Conservation (phyloP, 768 basidiomycete species). For the Baorangia bicolor region DNA sequence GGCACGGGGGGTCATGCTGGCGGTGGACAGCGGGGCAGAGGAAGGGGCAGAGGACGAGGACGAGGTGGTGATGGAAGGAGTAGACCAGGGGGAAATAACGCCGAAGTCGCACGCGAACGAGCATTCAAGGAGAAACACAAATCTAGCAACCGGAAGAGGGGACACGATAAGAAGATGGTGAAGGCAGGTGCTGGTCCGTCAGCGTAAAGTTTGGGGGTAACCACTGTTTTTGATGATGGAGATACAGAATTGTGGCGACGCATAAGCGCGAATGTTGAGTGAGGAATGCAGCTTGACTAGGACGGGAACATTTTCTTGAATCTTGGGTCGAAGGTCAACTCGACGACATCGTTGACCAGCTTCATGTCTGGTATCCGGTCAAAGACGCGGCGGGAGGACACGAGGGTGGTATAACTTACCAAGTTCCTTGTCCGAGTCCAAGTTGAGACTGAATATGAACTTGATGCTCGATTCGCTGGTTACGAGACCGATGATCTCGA, state of each 20-base stretch:
- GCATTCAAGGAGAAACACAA: conserved; percentile 79
- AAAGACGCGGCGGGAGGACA: background rate
- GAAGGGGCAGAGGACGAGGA: conserved; percentile 36
- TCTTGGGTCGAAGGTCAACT: conserved; percentile 57
- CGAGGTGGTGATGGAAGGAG: conserved; percentile 38
- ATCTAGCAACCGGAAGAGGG: conserved; percentile 78
- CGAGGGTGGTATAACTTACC: conserved; percentile 43
- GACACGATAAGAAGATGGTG: conserved; percentile 89
- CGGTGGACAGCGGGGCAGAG: conserved; percentile 15
- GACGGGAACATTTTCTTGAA: conserved; percentile 51
- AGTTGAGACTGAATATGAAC: conserved; percentile 48
- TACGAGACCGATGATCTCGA: conserved; percentile 70
- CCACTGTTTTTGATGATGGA: background rate
- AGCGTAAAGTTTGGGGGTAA: background rate
- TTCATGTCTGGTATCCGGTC: conserved; percentile 46
- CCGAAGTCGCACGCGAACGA: conserved; percentile 49
- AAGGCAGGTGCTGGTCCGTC: conserved; percentile 50
- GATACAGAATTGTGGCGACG: background rate
- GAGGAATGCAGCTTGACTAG: conserved; percentile 1
- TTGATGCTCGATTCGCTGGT: conserved; percentile 54
- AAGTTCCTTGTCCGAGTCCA: conserved; percentile 53
- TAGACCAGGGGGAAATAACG: conserved; percentile 38
- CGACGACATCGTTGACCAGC: conserved; percentile 59
- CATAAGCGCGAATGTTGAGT: background rate
- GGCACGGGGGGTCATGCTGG: conserved; percentile 1